Conservation (phyloP, 495 filamentous ascomycete genomes). For the Polyplosphaeria fusca region DNA sequence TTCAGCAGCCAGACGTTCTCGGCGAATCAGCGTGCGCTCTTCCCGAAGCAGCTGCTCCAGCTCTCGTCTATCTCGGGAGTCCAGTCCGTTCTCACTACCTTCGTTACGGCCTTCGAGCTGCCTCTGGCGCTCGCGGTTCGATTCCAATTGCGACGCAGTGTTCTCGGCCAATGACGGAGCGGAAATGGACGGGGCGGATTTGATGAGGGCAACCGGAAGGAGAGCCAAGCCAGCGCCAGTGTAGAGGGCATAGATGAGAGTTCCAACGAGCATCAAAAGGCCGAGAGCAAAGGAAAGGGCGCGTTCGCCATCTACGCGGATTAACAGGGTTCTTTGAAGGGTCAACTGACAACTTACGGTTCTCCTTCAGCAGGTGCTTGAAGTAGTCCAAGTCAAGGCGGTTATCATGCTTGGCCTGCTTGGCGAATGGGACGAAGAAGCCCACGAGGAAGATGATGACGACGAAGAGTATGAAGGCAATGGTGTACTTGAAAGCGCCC, state of each 20-base stretch:
- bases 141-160: conserved; percentile 74
- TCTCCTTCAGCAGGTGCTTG: conserved; percentile 75
- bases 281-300: conserved; percentile 86
- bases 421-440: conserved; percentile 81
- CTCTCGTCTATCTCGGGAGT: conserved; percentile 81
- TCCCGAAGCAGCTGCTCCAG: conserved; percentile 82
- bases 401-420: conserved; percentile 51
- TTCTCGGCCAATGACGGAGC: conserved; percentile 68
- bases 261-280: conserved; percentile 78
- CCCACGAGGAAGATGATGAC: conserved; percentile 85
- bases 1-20: conserved; percentile 82
- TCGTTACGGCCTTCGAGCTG: conserved; percentile 84
- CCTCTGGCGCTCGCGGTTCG: conserved; percentile 84
- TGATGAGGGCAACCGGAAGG: conserved; percentile 84
- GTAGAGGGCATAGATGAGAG: conserved; percentile 80
- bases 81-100: conserved; percentile 68
- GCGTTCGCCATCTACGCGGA: conserved; percentile 70
- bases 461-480: conserved; percentile 74
- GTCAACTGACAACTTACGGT: conserved; percentile 54
- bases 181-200: conserved; percentile 78
- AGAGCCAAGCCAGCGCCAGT: conserved; percentile 86
- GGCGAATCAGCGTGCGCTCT: conserved; percentile 85
- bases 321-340: conserved; percentile 28
- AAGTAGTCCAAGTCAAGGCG: conserved; percentile 77
- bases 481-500: conserved; percentile 85